Conservation (phyloP, 495 filamentous ascomycete species). For the Tetracladium setigerum region DNA sequence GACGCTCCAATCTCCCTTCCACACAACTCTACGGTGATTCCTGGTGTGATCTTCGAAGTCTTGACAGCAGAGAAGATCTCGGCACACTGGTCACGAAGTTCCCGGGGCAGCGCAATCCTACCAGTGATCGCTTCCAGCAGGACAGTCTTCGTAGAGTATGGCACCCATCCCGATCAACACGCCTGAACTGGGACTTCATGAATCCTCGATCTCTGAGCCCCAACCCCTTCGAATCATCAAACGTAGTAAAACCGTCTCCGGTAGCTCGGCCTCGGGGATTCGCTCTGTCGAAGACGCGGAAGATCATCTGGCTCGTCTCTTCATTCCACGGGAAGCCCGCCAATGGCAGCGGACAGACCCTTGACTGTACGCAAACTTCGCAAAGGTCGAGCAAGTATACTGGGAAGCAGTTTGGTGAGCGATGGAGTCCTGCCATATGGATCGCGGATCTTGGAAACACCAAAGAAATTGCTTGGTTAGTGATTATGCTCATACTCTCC, state of each 20-base stretch:
- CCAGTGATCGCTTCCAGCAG: neutral
- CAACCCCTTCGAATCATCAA: slow-evolving; percentile 21
- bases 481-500: neutral
- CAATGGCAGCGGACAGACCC: slow-evolving; percentile 8
- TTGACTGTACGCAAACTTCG: slow-evolving; percentile 19
- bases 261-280: slow-evolving; percentile 11
- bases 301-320: slow-evolving; percentile 8
- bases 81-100: neutral
- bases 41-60: slow-evolving; percentile 20
- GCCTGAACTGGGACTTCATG: slow-evolving; percentile 23
- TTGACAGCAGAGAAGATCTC: neutral
- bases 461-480: too few relatives aligned
- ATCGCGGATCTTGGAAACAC: too few relatives aligned
- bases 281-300: slow-evolving; percentile 10
- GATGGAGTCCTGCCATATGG: too few relatives aligned
- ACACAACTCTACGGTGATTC: slow-evolving; percentile 12
- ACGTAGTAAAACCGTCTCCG: slow-evolving; percentile 18
- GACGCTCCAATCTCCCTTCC: slow-evolving; percentile 21
- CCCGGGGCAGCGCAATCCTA: slow-evolving; percentile 7
- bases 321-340: slow-evolving; percentile 16
- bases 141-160: slow-evolving; percentile 13
- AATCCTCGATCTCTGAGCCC: slow-evolving; percentile 19
- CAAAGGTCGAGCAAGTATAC: slow-evolving; percentile 5
- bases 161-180: slow-evolving; percentile 20
- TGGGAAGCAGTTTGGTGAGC: slow-evolving; percentile 8